phyloP scores from a whole-genome alignment of 2,329 filamentous ascomycete genomes.

The Graphilbum fragrans region DNA sequence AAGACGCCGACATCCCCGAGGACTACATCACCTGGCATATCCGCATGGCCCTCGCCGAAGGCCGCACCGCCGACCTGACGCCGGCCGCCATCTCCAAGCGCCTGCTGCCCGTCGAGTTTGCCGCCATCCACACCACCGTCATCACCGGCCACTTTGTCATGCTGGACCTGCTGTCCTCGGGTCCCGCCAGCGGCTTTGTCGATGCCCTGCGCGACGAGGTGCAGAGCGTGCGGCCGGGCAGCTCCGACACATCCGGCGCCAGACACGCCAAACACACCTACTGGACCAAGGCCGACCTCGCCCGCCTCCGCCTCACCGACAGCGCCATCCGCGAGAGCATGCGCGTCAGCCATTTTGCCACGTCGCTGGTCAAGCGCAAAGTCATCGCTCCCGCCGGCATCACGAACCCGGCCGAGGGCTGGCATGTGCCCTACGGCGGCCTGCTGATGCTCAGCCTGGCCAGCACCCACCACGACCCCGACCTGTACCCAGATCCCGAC shows the following conservation, averaged over 20 bases:
- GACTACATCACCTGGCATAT: conserved; percentile 48
- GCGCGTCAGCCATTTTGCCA: conserved; percentile 32
- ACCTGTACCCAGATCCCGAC: conserved; percentile 27
- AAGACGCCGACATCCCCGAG: conserved; percentile 32
- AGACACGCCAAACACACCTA: no score
- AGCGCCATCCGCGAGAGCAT: conserved; percentile 41
- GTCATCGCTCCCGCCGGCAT: conserved; percentile 26
- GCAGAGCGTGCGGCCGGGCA: conserved; percentile 13
- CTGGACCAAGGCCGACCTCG: conserved; percentile 34
- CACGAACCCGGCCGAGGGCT: conserved; percentile 26
- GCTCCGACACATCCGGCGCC: not conserved
- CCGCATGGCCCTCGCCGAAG: conserved; percentile 33
- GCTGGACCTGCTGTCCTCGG: conserved; percentile 31
- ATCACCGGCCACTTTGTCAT: conserved; percentile 35
- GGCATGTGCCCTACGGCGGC: conserved; percentile 30
- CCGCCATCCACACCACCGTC: conserved; percentile 45
- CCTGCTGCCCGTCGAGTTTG: conserved; percentile 44
- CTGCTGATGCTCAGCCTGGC: conserved; percentile 30
- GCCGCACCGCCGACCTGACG: conserved; percentile 27
- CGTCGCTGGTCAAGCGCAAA: conserved; percentile 32
- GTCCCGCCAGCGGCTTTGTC: conserved; percentile 21
- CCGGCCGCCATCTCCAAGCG: conserved; percentile 35
- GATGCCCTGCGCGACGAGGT: conserved; percentile 32
- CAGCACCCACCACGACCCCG: conserved; percentile 32
- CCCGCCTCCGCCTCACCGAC: conserved; percentile 31